A percentile compares a stretch with the other conserved stretches of the same genome.
Evolutionary conservation across 352 stramenopile genomes (phyloP).

Genomic region (Phytophthora ramorum): DNA sequence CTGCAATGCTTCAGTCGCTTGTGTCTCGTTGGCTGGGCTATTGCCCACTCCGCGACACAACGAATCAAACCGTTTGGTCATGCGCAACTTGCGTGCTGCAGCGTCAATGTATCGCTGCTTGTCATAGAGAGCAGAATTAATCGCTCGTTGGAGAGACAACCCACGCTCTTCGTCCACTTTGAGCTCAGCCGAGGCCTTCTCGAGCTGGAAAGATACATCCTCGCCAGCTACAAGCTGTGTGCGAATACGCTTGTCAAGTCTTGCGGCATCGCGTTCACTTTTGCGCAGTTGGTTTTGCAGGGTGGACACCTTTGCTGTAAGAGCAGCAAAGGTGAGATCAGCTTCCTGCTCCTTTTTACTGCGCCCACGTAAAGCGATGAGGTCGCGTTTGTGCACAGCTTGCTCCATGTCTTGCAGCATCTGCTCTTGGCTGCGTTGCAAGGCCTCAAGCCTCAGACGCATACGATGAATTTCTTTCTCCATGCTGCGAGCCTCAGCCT

Average conservation of each 20-base stretch:
- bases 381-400: conserved; percentile 93
- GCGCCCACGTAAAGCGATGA: conserved; percentile 90
- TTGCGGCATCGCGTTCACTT: conserved; percentile 64
- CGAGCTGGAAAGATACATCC: conserved; percentile 77
- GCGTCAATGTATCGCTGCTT: conserved; percentile 90
- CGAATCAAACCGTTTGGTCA: conserved; percentile 74
- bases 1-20: conserved; percentile 58
- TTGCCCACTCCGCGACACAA: conserved; percentile 52
- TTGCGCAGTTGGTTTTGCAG: conserved; percentile 78
- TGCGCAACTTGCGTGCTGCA: conserved; percentile 68
- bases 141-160: conserved; percentile 72
- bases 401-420: conserved; percentile 96
- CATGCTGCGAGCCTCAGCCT: conserved; percentile 92
- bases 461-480: conserved; percentile 97
- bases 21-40: conserved; percentile 51
- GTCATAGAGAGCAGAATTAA: conserved; percentile 92
- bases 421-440: conserved; percentile 92
- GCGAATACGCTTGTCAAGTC: conserved; percentile 76
- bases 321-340: conserved; percentile 83
- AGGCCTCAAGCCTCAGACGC: conserved; percentile 90
- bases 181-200: conserved; percentile 82
- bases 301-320: conserved; percentile 88
- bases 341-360: conserved; percentile 76
- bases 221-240: conserved; percentile 63
- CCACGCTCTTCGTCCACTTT: conserved; percentile 77